A percentile compares a stretch with the other conserved stretches of the same genome.
These are phyloP conservation scores for Chenopodium quinoa DNA, from an alignment of 148 eudicot species.

Conservation along the genomic window DNA sequence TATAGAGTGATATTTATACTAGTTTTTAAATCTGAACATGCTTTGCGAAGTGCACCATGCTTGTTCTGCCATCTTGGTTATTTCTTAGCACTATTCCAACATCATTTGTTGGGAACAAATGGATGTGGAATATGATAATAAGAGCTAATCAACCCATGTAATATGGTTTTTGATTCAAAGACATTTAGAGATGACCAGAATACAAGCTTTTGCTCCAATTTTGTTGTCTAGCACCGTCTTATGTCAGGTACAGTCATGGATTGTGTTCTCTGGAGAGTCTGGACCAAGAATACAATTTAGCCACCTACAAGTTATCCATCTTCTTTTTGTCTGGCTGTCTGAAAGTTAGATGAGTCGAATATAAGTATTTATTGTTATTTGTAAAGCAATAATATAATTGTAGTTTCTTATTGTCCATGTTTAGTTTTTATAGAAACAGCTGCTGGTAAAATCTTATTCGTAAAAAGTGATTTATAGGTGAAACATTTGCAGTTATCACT, in stretches of 20 bases:
- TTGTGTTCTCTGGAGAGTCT: not conserved
- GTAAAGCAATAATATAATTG: not conserved
- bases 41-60: not conserved
- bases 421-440: not conserved
- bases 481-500: not conserved
- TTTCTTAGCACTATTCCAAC: not conserved
- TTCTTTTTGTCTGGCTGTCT: not conserved
- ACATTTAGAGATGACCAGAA: not conserved
- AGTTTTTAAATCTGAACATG: not conserved
- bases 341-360: not conserved
- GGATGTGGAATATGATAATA: not conserved
- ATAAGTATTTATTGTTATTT: too few species aligned
- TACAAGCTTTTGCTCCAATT: not conserved
- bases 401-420: not conserved
- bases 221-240: not conserved
- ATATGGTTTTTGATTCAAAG: not conserved
- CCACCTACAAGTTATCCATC: not conserved
- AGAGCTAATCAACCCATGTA: not conserved
- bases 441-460: not conserved
- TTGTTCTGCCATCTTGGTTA: not conserved
- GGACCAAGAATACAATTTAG: too few species aligned
- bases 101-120: not conserved
- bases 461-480: not conserved
- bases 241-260: not conserved
- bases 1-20: too few species aligned